Base-by-base conservation (phyloP, 2,329 filamentous ascomycete genomes). In the Colletotrichum euphorbiae region DNA sequence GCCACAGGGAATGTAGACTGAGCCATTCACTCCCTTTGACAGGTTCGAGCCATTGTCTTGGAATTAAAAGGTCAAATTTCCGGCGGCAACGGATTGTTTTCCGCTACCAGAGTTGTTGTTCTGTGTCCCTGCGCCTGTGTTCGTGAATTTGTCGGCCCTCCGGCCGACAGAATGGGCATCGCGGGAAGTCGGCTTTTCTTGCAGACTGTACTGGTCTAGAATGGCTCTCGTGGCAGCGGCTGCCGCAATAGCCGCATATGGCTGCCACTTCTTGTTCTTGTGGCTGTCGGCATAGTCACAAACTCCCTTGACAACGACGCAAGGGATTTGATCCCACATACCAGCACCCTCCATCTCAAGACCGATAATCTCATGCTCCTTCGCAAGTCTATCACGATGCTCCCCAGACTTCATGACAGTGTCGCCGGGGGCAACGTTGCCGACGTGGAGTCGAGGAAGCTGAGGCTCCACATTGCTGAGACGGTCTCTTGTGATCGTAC, bases 231-330 rank as follows among this genome's bases (percentile, higher is more conserved):
- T 45, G 6, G 50, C 68, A 4, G 70, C 61, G 0, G 71, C 72
- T 1, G 72, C 71, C 1, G 68, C 66, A 3, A 66, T 56, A 3
- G 71, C 70, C 8, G 70, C 68, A 31, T 69, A 71, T 1, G 42
- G 43, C 38, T 72, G 69, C 70, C 71, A 72, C 2, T 19, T 12
- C 24, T 71, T 72, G 8, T 48, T 67, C 69, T 80, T 81, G 58
- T 81, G 79, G 11, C 72, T 75, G 62, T 81, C 79, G 2, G 77
- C 77, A 55, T 80, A 81, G 60, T 79, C 77, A 42, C 75, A 81
- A 2, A 78, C 75, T 1, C 77, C 77, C 11, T 80, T 80, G 48
- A 83, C 76, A 0, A 80, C 71, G 0, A 83, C 63, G 5, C 77
- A 80, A 0, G 80, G 80, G 0, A 81, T 60, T 0, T 72, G 69